Evolutionary conservation across 192 early-diverging fungal genomes (phyloP).

Genomic region (Coemansia sp.): DNA sequence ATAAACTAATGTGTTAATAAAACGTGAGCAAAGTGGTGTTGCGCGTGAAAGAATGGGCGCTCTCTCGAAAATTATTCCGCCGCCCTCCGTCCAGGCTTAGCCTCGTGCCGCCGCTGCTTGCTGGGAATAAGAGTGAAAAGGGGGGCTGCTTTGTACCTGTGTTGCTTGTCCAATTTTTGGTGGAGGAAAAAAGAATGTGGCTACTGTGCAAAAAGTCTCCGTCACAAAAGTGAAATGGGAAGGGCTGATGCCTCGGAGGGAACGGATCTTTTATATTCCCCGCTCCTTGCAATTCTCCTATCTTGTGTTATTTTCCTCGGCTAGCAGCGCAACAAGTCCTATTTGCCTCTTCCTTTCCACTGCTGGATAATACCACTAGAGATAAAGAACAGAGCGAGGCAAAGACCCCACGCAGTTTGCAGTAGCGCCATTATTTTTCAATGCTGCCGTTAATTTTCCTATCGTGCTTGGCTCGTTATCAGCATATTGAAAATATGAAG

Average conservation of each 20-base stretch:
- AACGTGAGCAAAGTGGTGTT: constrained; percentile 3
- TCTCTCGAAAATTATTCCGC: background rate
- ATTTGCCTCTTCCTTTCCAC: too few species aligned
- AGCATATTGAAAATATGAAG: too few species aligned
- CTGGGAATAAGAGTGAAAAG: too few species aligned
- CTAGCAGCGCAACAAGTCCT: too few species aligned
- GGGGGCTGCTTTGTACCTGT: too few species aligned
- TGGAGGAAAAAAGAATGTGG: too few species aligned
- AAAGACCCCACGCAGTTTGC: background rate
- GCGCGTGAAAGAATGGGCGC: background rate
- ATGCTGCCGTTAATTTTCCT: background rate
- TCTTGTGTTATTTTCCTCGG: background rate
- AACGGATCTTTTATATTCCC: constrained; percentile 37
- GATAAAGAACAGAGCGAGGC: too few species aligned
- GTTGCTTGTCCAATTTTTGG: too few species aligned
- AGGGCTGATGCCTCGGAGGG: constrained; percentile 6
- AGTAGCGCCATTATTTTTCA: background rate
- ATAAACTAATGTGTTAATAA: background rate
- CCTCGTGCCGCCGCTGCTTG: too few species aligned
- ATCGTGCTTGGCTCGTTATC: background rate
- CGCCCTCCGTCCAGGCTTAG: background rate
- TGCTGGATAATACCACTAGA: too few species aligned
- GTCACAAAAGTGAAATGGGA: background rate
- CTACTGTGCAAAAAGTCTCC: background rate
- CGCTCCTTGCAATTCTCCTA: constrained; percentile 1